Evolutionary conservation across 2,329 filamentous ascomycete species (phyloP).

Genomic region (Sporothrix inflata): DNA sequence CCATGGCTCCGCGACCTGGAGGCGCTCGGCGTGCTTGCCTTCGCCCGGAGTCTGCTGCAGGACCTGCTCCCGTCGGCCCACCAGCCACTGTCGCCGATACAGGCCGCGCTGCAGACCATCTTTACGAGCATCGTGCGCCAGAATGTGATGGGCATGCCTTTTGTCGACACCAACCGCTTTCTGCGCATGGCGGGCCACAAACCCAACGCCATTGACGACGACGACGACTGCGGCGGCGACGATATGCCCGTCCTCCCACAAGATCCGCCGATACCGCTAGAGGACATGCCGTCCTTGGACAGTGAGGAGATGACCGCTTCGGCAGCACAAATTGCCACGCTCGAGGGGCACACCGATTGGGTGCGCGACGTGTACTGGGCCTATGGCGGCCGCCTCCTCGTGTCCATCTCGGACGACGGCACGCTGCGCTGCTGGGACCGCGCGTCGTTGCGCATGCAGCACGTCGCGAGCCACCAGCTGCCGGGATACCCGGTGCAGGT

Average conservation of each 20-base stretch:
- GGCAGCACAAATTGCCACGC: background rate
- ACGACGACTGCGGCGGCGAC: background rate
- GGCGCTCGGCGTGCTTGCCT: background rate
- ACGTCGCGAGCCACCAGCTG: background rate
- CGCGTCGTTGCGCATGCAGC: background rate
- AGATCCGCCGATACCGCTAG: background rate
- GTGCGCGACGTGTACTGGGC: background rate
- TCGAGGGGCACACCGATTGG: background rate
- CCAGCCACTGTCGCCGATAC: background rate
- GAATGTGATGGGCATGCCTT: background rate
- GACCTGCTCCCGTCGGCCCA: conserved; percentile 6
- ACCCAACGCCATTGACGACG: too few species aligned
- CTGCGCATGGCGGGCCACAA: background rate
- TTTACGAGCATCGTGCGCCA: background rate
- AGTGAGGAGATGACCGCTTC: background rate
- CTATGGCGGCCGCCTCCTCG: background rate
- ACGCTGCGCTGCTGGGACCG: conserved; percentile 11
- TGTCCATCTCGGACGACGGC: conserved; percentile 1
- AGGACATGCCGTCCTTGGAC: background rate
- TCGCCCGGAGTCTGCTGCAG: background rate
- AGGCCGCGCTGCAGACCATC: background rate
- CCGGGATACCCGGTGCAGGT: background rate
- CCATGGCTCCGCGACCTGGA: conserved; percentile 2
- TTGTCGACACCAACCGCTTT: background rate
- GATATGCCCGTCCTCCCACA: background rate